Evolutionary conservation across 2,329 filamentous ascomycete genomes (phyloP), one percentile per base, ranked within the genome.

Genomic region (Alternaria ethzedia): DNA sequence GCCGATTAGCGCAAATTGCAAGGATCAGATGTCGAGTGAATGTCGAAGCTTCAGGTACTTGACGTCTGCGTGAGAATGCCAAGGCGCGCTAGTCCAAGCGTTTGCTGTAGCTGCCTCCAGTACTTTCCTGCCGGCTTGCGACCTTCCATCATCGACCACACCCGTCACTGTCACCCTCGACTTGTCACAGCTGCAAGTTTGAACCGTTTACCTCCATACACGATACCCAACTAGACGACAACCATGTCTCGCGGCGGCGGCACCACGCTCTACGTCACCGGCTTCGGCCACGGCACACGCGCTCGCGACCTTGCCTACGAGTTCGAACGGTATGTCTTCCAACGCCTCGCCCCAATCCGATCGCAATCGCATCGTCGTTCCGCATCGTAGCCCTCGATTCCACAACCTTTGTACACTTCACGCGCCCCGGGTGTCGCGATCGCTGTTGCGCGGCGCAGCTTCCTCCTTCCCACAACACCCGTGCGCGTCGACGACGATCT

Each of bases 231-330:
- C 47, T 58, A 59, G 36, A 52, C 49, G 57, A 43, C 71, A 81
- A 57, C 7, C 80, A 97, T 97, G 94, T 97, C 94, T 89, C 93
- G 94, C 81, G 90, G 92, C 82, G 90, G 92, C 82, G 91, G 93
- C 75, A 96, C 92, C 66, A 98, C 95, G 62, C 92, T 98, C 75
- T 98, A 98, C 86, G 95, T 98, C 83, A 97, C 94, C 80, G 96
- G 96, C 88, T 99, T 99, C 84, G 96, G 95, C 88, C 94, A 97
- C 84, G 94, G 95, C 83, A 97, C 95, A 83, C 93, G 96, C 87
- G 94, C 96, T 83, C 93, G 96, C 89, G 94, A 99, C 87, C 92
- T 98, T 83, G 94, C 95, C 86, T 97, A 97, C 92, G 95, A 98
- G 88, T 98, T 98, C 92, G 95, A 98, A 94, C 94, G 95, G 93